These are phyloP conservation scores for Coemansia sp. DNA, from an alignment of 192 early-diverging fungal genomes.

Conservation along the genomic window DNA sequence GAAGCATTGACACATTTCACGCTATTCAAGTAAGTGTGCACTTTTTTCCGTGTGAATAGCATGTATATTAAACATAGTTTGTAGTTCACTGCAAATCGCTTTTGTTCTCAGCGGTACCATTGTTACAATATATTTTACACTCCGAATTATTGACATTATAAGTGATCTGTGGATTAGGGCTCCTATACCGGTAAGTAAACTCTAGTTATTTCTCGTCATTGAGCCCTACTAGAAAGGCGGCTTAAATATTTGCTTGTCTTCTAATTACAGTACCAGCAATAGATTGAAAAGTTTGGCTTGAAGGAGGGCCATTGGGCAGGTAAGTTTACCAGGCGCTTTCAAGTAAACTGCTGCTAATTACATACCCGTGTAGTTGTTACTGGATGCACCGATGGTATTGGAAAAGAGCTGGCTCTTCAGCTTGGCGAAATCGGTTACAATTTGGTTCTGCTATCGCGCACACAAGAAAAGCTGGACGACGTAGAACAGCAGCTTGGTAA, in stretches of 20 bases:
- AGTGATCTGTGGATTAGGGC: constrained; percentile 44
- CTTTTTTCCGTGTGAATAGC: not conserved
- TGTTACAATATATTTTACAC: constrained; percentile 30
- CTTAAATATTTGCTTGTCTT: not conserved
- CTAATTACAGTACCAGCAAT: constrained; percentile 1
- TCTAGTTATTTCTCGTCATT: not conserved
- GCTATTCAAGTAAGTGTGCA: constrained; percentile 33
- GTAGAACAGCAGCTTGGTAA: constrained; percentile 61
- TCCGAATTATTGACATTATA: constrained; percentile 33
- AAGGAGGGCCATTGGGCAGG: constrained; percentile 55
- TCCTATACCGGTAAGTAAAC: constrained; percentile 32
- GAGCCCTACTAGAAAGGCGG: not conserved
- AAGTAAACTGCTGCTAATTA: not conserved
- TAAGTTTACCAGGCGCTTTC: constrained; percentile 3
- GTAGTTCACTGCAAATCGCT: constrained; percentile 49
- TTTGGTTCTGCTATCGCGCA: constrained; percentile 78
- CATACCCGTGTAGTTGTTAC: constrained; percentile 65
- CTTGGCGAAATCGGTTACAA: constrained; percentile 82
- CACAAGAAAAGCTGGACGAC: constrained; percentile 70
- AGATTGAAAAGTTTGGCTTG: constrained; percentile 49
- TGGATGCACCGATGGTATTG: constrained; percentile 95
- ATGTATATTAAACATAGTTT: not conserved
- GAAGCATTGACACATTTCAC: constrained; percentile 23
- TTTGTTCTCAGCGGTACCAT: constrained; percentile 25
- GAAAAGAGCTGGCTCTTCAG: constrained; percentile 87